A percentile compares a stretch with the other conserved stretches of the same genome.
phyloP scores from a whole-genome alignment of 23 red algal species.

The Cyanidium caldarium region DNA sequence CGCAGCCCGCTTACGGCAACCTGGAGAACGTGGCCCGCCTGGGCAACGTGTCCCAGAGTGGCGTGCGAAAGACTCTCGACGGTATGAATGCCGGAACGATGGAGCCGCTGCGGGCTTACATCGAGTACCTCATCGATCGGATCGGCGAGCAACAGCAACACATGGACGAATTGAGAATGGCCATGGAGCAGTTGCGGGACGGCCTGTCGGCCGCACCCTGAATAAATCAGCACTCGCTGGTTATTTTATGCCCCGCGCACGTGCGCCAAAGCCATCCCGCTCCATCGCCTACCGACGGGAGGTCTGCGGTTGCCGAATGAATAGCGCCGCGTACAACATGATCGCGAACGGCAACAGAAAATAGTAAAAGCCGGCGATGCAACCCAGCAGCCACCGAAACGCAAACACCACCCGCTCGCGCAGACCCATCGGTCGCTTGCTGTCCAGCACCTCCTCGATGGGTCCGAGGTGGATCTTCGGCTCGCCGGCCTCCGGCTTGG shows the following conservation, averaged over 20 bases:
- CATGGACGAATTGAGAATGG: neutral
- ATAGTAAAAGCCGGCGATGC: slow-evolving; percentile 80
- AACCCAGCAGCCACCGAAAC: slow-evolving; percentile 52
- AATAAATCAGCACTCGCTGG: neutral
- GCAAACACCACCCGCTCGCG: slow-evolving; percentile 54
- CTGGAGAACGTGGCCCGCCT: no score
- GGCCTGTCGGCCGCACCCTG: neutral
- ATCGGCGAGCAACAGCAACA: neutral
- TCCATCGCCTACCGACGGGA: neutral
- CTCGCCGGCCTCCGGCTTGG: slow-evolving; percentile 50
- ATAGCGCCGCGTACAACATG: slow-evolving; percentile 81
- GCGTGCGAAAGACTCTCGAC: neutral
- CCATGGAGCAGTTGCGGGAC: neutral
- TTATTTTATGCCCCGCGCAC: no score
- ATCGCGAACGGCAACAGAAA: slow-evolving; percentile 85
- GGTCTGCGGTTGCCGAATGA: slow-evolving; percentile 22
- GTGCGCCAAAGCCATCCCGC: neutral
- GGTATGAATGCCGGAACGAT: neutral
- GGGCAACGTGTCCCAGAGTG: neutral
- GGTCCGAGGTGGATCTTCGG: slow-evolving; percentile 42
- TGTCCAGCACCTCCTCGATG: slow-evolving; percentile 42
- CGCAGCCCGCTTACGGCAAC: no score
- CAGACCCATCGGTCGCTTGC: slow-evolving; percentile 8
- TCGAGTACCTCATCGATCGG: slow-evolving; percentile 1
- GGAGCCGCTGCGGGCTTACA: neutral